Evolutionary conservation across 495 filamentous ascomycete species (phyloP).

Genomic region (Penicillium maclennaniae): DNA sequence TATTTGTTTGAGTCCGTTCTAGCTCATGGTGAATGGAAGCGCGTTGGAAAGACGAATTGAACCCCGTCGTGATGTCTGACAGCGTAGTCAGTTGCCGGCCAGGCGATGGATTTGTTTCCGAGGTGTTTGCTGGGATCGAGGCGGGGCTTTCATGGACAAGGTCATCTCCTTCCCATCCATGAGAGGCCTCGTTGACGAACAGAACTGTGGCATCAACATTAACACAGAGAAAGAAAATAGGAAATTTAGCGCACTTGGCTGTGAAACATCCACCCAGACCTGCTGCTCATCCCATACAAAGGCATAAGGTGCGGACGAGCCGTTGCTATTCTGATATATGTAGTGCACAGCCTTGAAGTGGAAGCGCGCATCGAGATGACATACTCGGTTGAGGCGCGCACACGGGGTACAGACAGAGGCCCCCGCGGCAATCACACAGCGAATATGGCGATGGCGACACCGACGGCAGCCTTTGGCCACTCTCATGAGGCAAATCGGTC

Average conservation of each 20-base stretch:
- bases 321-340: constrained; percentile 34
- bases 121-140: not conserved
- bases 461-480: constrained; percentile 38
- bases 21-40: not conserved
- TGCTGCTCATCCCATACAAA: constrained; percentile 34
- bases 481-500: constrained; percentile 27
- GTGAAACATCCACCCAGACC: constrained; percentile 32
- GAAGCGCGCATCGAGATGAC: constrained; percentile 36
- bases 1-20: not conserved
- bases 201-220: constrained; percentile 20
- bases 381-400: constrained; percentile 27
- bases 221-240: not conserved
- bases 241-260: constrained; percentile 19
- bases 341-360: constrained; percentile 37
- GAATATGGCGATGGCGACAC: constrained; percentile 41
- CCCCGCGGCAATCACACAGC: constrained; percentile 29
- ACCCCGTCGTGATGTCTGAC: not conserved
- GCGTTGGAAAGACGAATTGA: not conserved
- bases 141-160: not conserved
- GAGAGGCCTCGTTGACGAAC: constrained; percentile 29
- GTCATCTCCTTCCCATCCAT: constrained; percentile 12
- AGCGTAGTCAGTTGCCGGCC: not conserved
- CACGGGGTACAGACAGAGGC: constrained; percentile 34
- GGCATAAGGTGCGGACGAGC: constrained; percentile 28
- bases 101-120: not conserved